These are phyloP conservation scores for Teratosphaeria viscida DNA, from an alignment of 2,329 filamentous ascomycete genomes.

Conservation along the genomic window DNA sequence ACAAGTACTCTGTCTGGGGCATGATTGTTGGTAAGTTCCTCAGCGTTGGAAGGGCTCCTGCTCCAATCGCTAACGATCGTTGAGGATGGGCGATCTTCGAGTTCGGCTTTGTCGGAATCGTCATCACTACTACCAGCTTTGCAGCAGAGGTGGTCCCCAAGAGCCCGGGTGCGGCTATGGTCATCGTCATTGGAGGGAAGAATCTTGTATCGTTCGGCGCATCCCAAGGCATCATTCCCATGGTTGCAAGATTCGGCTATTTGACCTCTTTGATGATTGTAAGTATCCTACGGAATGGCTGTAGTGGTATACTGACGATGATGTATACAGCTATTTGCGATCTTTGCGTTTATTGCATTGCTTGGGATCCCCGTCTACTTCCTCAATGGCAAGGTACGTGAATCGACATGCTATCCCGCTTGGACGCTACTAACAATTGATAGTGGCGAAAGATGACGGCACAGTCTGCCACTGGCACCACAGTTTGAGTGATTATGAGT, in stretches of 20 bases:
- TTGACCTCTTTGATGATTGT: conserved; percentile 15
- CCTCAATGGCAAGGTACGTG: conserved; percentile 10
- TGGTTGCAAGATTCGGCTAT: conserved; percentile 19
- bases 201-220: conserved; percentile 27
- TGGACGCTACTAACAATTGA: not conserved
- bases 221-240: conserved; percentile 23
- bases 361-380: conserved; percentile 23
- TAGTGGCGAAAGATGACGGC: not conserved
- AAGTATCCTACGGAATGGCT: not conserved
- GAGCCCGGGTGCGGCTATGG: conserved; percentile 24
- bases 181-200: conserved; percentile 26
- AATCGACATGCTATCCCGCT: not conserved
- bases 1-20: conserved; percentile 12
- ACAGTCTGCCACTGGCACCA: not conserved
- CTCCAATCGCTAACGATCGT: not conserved
- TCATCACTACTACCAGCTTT: conserved; percentile 24
- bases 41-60: not conserved
- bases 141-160: conserved; percentile 19
- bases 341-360: conserved; percentile 10
- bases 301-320: not conserved
- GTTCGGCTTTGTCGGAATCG: conserved; percentile 16
- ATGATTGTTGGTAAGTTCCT: conserved; percentile 14
- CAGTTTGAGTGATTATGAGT: not conserved
- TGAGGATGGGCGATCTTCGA: conserved; percentile 17
- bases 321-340: not conserved